Evolutionary conservation across 140 eudicot species (phyloP), one percentile per base, ranked within the genome.

Genomic region (Erigeron philadelphicus): DNA sequence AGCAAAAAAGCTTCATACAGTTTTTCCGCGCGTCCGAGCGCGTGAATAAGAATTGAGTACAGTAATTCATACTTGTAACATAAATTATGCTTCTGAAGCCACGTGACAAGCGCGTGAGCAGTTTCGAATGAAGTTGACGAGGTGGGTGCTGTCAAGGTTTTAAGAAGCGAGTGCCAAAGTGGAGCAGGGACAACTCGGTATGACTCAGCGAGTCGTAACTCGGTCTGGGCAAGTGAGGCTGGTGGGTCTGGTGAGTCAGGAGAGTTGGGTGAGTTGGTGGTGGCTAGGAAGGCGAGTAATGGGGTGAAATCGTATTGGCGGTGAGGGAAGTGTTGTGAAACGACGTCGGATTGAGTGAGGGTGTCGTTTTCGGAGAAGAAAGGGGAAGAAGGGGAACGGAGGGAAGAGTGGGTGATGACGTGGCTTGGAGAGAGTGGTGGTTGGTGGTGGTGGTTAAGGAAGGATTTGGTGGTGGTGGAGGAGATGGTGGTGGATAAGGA

Each of bases 141-240:
- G 58, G 58, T 1, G 58, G 8, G 58, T 7, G 89, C 78, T 0
- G 96, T 68, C 31, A 93, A 82, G 10, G 83, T 48, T 68, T 93
- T 89, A 25, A 93, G 77, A 11, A 93, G 87, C 0, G 95, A 68
- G 82, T 93, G 98, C 98, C 98, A 93, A 12, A 83, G 70, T 0
- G 95, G 90, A 21, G 88, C 89, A 0, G 98, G 98, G 0, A 93
- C 98, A 0, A 81, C 92, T 68, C 93, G 73, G 88, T 93, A 93
- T 1, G 87, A 77, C 78, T 86, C 88, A 21, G 87, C 96, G 63
- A 93, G 96, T 5, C 67, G 80, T 76, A 88, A 77, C 85, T 92
- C 96, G 56, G 82, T 16, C 9, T 83, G 78, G 75, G 80, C 75
- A 58, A 87, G 89, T 8, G 72, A 80, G 40, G 80, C 44, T 0